Percentiles rank a stretch among this genome's conserved stretches.
These are phyloP conservation scores for Rhodotorula sphaerocarpa DNA, from an alignment of 768 basidiomycete species.

Conservation along the genomic window DNA sequence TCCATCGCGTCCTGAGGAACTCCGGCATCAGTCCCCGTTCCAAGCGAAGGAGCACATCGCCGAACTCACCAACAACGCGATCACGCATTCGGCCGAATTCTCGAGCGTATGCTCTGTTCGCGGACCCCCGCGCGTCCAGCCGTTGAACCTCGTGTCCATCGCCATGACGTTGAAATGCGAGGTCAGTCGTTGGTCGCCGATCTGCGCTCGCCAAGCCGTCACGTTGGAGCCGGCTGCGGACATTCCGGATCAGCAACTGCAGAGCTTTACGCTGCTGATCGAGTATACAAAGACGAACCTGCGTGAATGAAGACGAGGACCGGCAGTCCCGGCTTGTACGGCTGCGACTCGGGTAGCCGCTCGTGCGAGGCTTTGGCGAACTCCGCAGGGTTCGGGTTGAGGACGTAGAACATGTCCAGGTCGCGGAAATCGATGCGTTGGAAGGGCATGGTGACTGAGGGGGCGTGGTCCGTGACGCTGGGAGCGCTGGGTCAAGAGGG, in stretches of 20 bases:
- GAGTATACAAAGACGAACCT: neutral
- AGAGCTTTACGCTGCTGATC: too few species aligned
- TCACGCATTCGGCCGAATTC: constrained; percentile 22
- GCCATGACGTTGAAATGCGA: constrained; percentile 17
- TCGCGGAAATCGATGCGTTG: constrained; percentile 27
- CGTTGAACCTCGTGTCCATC: constrained; percentile 17
- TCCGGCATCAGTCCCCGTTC: neutral
- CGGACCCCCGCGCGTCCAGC: constrained; percentile 23
- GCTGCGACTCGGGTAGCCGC: constrained; percentile 8
- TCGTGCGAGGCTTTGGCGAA: constrained; percentile 14
- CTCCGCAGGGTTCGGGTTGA: constrained; percentile 12
- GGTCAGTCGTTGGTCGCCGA: constrained; percentile 12
- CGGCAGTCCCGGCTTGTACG: constrained; percentile 13
- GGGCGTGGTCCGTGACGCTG: neutral
- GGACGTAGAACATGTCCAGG: constrained; percentile 25
- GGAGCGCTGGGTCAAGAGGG: neutral
- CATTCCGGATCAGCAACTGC: neutral
- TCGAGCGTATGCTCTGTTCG: constrained; percentile 17
- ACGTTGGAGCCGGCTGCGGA: constrained; percentile 7
- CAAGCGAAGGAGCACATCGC: neutral
- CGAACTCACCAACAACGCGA: constrained; percentile 2
- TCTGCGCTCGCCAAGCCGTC: constrained; percentile 2
- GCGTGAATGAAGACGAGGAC: constrained; percentile 26
- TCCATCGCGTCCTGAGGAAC: constrained; percentile 13
- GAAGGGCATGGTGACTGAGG: constrained; percentile 14